phyloP scores from a whole-genome alignment of 2,329 filamentous ascomycete species.

The Aspergillus sp. region DNA sequence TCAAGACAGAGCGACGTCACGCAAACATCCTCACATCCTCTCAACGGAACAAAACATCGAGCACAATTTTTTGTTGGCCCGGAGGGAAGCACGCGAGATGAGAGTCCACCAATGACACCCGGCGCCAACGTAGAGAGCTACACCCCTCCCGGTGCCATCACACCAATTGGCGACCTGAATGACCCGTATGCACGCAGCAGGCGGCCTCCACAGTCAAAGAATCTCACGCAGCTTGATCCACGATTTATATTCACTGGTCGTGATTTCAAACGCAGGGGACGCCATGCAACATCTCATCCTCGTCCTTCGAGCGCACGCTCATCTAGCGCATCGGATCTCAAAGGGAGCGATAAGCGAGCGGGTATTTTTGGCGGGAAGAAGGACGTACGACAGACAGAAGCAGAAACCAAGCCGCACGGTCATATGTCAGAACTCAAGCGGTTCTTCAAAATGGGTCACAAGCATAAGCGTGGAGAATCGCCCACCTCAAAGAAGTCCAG shows the following conservation, averaged over 20 bases:
- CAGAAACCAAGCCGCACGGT: constrained; percentile 55
- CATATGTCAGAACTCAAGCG: constrained; percentile 95
- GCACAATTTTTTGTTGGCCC: constrained; percentile 59
- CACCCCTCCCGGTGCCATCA: constrained; percentile 70
- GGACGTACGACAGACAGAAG: constrained; percentile 51
- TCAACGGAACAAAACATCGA: constrained; percentile 49
- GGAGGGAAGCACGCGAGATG: constrained; percentile 57
- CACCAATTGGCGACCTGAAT: constrained; percentile 74
- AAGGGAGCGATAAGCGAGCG: constrained; percentile 50
- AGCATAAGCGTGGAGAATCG: constrained; percentile 63
- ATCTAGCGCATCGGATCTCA: constrained; percentile 43
- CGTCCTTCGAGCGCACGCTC: constrained; percentile 46
- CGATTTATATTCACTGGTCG: constrained; percentile 81
- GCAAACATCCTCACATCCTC: constrained; percentile 43
- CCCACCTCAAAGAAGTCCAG: constrained; percentile 60
- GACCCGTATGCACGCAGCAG: constrained; percentile 86
- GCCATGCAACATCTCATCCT: constrained; percentile 50
- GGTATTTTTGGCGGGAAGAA: constrained; percentile 58
- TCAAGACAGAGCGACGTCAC: constrained; percentile 46
- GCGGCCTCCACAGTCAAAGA: constrained; percentile 67
- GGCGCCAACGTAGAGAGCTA: constrained; percentile 43
- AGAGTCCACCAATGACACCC: constrained; percentile 63
- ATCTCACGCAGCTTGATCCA: constrained; percentile 68
- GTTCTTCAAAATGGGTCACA: constrained; percentile 82
- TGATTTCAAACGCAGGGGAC: constrained; percentile 66